These are phyloP conservation scores for Aegilops umbellulata DNA, from an alignment of 176 grass and related monocot genomes.

Conservation along the genomic window DNA sequence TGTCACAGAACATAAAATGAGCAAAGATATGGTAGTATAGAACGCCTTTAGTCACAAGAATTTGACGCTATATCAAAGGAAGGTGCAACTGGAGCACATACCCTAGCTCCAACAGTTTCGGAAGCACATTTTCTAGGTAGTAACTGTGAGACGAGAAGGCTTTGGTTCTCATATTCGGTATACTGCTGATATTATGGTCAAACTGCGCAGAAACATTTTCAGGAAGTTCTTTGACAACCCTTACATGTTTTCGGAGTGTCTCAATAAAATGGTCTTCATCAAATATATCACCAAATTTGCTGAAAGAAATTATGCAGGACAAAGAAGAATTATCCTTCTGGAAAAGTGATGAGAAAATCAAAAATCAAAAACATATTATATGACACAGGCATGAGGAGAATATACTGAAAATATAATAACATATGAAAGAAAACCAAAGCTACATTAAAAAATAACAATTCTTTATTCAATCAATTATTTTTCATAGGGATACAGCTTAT, in stretches of 20 bases:
- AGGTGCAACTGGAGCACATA: conserved; percentile 33
- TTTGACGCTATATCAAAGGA: background rate
- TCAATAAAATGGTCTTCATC: conserved; percentile 85
- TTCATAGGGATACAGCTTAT: background rate
- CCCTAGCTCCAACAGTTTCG: conserved; percentile 80
- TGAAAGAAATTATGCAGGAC: conserved; percentile 38
- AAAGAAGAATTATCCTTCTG: conserved; percentile 15
- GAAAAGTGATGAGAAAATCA: background rate
- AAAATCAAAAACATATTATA: background rate
- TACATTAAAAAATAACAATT: background rate
- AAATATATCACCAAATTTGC: conserved; percentile 92
- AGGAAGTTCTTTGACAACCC: conserved; percentile 70
- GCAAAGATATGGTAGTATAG: background rate
- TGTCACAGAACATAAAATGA: conserved; percentile 26
- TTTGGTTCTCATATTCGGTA: conserved; percentile 97
- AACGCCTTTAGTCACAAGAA: background rate
- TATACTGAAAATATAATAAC: background rate
- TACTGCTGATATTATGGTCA: conserved; percentile 74
- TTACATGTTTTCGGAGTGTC: conserved; percentile 67
- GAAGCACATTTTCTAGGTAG: conserved; percentile 83
- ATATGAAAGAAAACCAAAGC: background rate
- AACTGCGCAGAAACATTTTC: conserved; percentile 57
- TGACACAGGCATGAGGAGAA: background rate
- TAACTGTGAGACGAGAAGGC: conserved; percentile 67
- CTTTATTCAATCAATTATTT: background rate